Evolutionary conservation across 306 rosid genomes (phyloP), one percentile per base, ranked within the genome.

Genomic region (Spatholobus suberectus): DNA sequence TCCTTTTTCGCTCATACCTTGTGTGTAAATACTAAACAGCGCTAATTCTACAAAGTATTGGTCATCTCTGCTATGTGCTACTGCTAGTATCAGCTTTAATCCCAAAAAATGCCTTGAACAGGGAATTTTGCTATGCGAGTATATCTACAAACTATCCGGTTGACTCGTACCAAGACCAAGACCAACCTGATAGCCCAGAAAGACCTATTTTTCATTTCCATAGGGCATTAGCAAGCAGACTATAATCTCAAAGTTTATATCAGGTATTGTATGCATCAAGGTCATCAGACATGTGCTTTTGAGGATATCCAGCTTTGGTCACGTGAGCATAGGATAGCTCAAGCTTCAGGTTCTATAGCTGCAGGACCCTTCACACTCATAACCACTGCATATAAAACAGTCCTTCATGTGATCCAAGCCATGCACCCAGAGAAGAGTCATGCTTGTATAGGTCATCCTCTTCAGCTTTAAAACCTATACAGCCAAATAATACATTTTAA

Each of bases 391-490:
- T 85, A 86, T 91, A 96, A 86, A 71, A 91, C 10, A 96, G 82
- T 70, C 98, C 96, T 81, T 84, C 93, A 13, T 46, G 79, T 52
- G 99, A 92, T 86, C 96, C 98, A 89, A 96, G 85, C 98, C 98
- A 93, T 40, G 98, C 94, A 51, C 92, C 90, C 18, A 63, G 55
- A 62, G 90, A 76, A 70, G 70, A 44, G 26, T 79, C 77, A 46
- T 72, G 61, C 58, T 37, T 68, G 63, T 59, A 82, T 47, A 43
- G 62, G 61, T 81, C 86, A 79, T 78, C 87, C 62, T 40, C 73
- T 55, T 52, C 74, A 49, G 85, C 69, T 23, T 51, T 72, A 49
- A 85, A 80, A 37, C 86, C 94, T 88, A 65, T 2, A 43, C 40
- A 61, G 27, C 23, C 68, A 77, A 81, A 82, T 17, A 75, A 23